Percentiles rank a stretch among this genome's conserved stretches.
These are phyloP conservation scores for Abrus precatorius DNA, from an alignment of 306 rosid species.

Conservation along the genomic window DNA sequence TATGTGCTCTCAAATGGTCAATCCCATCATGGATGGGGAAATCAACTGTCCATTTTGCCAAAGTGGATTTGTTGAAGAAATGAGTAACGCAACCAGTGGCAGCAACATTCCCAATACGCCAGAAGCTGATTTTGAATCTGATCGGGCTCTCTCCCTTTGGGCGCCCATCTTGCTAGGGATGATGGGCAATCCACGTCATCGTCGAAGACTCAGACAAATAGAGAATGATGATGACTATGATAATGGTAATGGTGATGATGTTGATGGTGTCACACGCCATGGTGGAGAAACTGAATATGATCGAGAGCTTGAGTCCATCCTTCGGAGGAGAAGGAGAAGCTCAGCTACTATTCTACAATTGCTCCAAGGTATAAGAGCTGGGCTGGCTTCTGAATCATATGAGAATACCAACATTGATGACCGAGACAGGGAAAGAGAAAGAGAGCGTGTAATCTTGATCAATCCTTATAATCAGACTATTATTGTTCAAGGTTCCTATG, in stretches of 20 bases:
- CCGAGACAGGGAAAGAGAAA: conserved; percentile 56
- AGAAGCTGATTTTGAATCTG: conserved; percentile 61
- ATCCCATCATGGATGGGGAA: conserved; percentile 67
- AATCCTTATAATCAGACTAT: conserved; percentile 73
- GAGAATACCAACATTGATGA: conserved; percentile 58
- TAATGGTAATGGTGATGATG: conserved; percentile 41
- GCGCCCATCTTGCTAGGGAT: conserved; percentile 84
- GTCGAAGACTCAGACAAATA: conserved; percentile 55
- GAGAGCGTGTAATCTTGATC: conserved; percentile 70
- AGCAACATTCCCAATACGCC: conserved; percentile 41
- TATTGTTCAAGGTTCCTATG: conserved; percentile 64
- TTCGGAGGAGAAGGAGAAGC: conserved; percentile 75
- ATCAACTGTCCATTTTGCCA: conserved; percentile 78
- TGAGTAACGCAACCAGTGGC: conserved; percentile 28
- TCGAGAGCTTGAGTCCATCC: conserved; percentile 66
- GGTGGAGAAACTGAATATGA: conserved; percentile 57
- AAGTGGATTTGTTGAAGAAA: conserved; percentile 73
- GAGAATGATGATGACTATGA: conserved; percentile 64
- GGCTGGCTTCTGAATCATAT: conserved; percentile 63
- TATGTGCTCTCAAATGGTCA: conserved; percentile 63
- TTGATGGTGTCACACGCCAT: conserved; percentile 40
- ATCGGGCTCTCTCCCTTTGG: conserved; percentile 75
- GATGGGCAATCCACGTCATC: conserved; percentile 74
- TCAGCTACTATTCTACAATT: conserved; percentile 74
- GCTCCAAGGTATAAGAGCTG: conserved; percentile 81